Evolutionary conservation across 768 basidiomycete genomes (phyloP), one percentile per base, ranked within the genome.

Genomic region (Tricholoma saponaceum): DNA sequence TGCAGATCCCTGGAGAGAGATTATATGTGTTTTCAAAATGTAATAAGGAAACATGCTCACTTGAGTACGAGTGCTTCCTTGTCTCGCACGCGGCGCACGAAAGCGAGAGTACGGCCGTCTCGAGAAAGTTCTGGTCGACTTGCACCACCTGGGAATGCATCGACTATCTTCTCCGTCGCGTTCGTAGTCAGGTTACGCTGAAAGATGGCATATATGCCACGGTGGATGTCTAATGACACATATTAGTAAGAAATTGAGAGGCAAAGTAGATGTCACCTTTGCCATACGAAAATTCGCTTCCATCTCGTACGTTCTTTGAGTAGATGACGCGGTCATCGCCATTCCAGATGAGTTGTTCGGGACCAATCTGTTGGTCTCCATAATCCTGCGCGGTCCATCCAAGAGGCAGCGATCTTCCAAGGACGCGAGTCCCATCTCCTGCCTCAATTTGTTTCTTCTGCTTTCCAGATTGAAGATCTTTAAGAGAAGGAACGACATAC

Each of bases 11-110:
- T 90, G 57, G 12, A 33, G 22, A 53, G 33, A n/a, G 33, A 22
- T 43, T 51, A 2, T 35, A 20, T 30, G 41, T 16, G 30, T 16
- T 2, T 43, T 56, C 3, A 30, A 50, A 2, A 14, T 18, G 12
- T 20, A 18, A 4, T 20, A 37, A 16, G 18, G n/a, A 37, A 51
- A 20, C 46, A 37, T 39, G 72, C 77, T 65, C 67, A 87, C 87
- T 85, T 88, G 54, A 90, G 74, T 0, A 89, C 86, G 23, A 90
- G 75, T 7, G 82, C 85, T 69, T 89, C 81, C 60, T 88, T 86
- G 66, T 89, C 88, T 22, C 86, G 76, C 22, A 87, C 84, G 16
- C 88, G 82, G 39, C 87, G 82, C 39, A 90, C 85, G 63, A 89
- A 90, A 1, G 88, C 88, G 12, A 90, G 76, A 1, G 88, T 89